These are phyloP conservation scores for Phalaenopsis hybrid DNA, from an alignment of 116 monocot genomes.

Conservation along the genomic window DNA sequence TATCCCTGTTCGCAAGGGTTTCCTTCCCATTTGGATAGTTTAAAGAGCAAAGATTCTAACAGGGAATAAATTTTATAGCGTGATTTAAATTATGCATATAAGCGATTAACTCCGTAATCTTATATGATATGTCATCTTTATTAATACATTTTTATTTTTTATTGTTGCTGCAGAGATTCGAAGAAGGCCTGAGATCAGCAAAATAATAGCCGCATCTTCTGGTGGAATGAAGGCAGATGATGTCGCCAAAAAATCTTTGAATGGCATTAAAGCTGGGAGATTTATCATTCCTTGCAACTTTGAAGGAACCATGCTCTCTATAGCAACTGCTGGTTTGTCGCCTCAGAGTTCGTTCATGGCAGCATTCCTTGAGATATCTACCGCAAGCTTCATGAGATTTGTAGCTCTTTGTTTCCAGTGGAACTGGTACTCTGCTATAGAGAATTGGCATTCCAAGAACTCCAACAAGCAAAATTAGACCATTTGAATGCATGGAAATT, in stretches of 20 bases:
- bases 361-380: conserved; percentile 54
- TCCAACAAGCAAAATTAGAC: conserved; percentile 5
- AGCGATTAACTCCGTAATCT: neutral
- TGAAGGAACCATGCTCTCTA: conserved; percentile 60
- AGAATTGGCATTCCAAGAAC: conserved; percentile 45
- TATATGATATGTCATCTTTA: neutral
- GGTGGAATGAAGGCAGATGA: conserved; percentile 64
- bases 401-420: conserved; percentile 49
- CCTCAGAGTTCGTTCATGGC: conserved; percentile 51
- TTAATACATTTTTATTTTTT: neutral
- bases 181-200: conserved; percentile 54
- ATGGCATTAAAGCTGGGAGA: conserved; percentile 53
- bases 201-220: conserved; percentile 44
- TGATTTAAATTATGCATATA: neutral
- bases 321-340: conserved; percentile 74
- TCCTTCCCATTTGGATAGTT: neutral
- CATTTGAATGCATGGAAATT: neutral
- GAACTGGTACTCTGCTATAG: conserved; percentile 55
- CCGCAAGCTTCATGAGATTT: conserved; percentile 60
- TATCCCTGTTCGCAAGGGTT: neutral
- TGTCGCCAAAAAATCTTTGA: conserved; percentile 53
- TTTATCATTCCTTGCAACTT: conserved; percentile 71
- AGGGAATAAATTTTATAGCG: neutral
- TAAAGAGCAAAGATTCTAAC: neutral
- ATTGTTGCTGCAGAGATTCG: conserved; percentile 39